Evolutionary conservation across 2,329 filamentous ascomycete genomes (phyloP).

Genomic region (Alternaria brassicae): DNA sequence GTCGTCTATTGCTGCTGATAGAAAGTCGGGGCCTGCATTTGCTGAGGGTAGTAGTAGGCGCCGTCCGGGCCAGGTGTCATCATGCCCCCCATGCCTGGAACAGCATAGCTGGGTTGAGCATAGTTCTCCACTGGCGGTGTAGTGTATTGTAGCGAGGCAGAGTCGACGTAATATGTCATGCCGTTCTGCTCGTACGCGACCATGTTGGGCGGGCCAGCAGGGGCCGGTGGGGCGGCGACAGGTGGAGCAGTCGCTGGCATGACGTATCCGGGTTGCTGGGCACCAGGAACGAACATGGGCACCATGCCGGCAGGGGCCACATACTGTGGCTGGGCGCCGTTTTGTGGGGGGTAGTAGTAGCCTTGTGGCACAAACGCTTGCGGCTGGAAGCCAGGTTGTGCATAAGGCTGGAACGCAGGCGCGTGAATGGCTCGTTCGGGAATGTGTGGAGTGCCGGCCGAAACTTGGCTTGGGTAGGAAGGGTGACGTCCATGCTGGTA

Average conservation of each 20-base stretch:
- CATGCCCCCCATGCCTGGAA: conserved; percentile 77
- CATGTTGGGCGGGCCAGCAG: conserved; percentile 58
- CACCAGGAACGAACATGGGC: conserved; percentile 65
- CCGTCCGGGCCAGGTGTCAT: conserved; percentile 68
- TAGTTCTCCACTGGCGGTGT: conserved; percentile 56
- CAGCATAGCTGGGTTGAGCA: conserved; percentile 59
- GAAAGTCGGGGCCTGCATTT: conserved; percentile 59
- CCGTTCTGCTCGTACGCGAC: conserved; percentile 90
- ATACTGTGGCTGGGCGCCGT: conserved; percentile 47
- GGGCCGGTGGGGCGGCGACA: conserved; percentile 44
- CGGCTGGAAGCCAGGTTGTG: conserved; percentile 62
- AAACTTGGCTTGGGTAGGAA: conserved; percentile 74
- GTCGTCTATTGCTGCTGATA: conserved; percentile 58
- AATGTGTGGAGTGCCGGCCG: conserved; percentile 84
- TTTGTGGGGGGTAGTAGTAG: conserved; percentile 69
- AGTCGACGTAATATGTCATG: conserved; percentile 94
- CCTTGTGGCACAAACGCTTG: conserved; percentile 50
- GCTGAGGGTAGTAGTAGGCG: conserved; percentile 67
- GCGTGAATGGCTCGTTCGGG: conserved; percentile 92
- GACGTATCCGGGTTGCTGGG: conserved; percentile 58
- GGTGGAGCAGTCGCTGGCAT: conserved; percentile 48
- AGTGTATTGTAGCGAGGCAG: conserved; percentile 66
- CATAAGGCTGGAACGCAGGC: conserved; percentile 78
- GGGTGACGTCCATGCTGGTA: conserved; percentile 70
- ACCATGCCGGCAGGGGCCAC: conserved; percentile 58